Conservation (phyloP, 2,329 filamentous ascomycete species). For the Colletotrichum sp. region DNA sequence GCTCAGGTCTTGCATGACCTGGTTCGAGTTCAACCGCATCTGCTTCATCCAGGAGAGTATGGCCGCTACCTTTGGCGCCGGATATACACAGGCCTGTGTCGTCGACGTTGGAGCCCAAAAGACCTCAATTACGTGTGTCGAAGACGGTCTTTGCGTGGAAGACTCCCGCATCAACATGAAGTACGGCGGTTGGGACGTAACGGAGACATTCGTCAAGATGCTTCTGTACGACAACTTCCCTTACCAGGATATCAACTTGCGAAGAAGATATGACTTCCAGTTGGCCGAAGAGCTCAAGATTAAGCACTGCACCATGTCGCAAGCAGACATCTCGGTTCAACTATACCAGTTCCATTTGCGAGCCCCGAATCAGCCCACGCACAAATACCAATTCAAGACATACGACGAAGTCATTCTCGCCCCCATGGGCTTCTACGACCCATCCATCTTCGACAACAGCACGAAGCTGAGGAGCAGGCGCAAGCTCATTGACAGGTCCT, state of each 20-base stretch:
- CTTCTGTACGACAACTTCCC: slow-evolving; percentile 96
- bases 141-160: slow-evolving; percentile 93
- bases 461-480: slow-evolving; percentile 80
- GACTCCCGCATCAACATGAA: slow-evolving; percentile 96
- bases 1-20: slow-evolving; percentile 83
- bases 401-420: slow-evolving; percentile 97
- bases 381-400: slow-evolving; percentile 94
- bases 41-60: slow-evolving; percentile 97
- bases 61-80: slow-evolving; percentile 92
- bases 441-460: slow-evolving; percentile 82
- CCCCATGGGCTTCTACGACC: slow-evolving; percentile 93
- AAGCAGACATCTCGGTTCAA: slow-evolving; percentile 88
- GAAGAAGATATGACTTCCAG: slow-evolving; percentile 87
- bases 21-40: slow-evolving; percentile 87
- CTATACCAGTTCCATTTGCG: slow-evolving; percentile 90
- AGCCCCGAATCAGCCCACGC: slow-evolving; percentile 84
- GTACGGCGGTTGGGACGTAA: slow-evolving; percentile 90
- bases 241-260: slow-evolving; percentile 92
- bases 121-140: slow-evolving; percentile 95
- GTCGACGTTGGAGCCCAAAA: slow-evolving; percentile 98
- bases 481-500: slow-evolving; percentile 84
- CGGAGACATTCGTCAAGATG: slow-evolving; percentile 96
- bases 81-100: slow-evolving; percentile 92
- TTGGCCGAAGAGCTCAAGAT: slow-evolving; percentile 95
- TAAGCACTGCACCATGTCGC: slow-evolving; percentile 89